Conservation (phyloP, 1,139 yeast species). For the Debaryomyces udenii region DNA sequence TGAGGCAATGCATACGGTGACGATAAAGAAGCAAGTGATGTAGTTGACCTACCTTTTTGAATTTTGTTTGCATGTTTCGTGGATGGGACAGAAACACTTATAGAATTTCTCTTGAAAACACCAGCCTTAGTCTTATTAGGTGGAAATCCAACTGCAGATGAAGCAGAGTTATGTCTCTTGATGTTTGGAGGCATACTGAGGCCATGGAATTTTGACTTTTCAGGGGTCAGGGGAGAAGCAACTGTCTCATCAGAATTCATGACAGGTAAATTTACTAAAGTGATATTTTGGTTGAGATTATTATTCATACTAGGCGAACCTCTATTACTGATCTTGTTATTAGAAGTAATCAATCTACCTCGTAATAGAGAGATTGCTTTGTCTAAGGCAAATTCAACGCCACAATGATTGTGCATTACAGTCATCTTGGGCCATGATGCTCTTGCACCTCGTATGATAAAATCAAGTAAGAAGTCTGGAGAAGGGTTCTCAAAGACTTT, state of each 20-base stretch:
- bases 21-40: constrained; percentile 29
- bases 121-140: constrained; percentile 14
- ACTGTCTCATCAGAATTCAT: constrained; percentile 16
- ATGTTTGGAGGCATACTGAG: constrained; percentile 19
- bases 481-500: constrained; percentile 80
- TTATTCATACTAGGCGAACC: constrained; percentile 7
- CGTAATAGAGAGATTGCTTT: constrained; percentile 69
- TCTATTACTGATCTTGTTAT: constrained; percentile 22
- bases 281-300: constrained; percentile 16
- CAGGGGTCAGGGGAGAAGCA: constrained; percentile 18
- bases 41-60: constrained; percentile 32
- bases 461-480: constrained; percentile 68
- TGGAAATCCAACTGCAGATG: constrained; percentile 12
- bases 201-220: constrained; percentile 1
- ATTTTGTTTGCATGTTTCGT: constrained; percentile 10
- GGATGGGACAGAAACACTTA: constrained; percentile 24
- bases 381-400: constrained; percentile 86
- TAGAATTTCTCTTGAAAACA: constrained; percentile 28
- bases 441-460: constrained; percentile 79
- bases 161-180: constrained; percentile 28
- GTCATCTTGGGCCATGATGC: constrained; percentile 94
- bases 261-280: constrained; percentile 31
- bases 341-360: constrained; percentile 59
- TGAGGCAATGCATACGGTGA: constrained; percentile 3
- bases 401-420: constrained; percentile 82